Evolutionary conservation across 208 protist species (phyloP), one percentile per base, ranked within the genome.

Genomic region (Endotrypanum monterogeii): DNA sequence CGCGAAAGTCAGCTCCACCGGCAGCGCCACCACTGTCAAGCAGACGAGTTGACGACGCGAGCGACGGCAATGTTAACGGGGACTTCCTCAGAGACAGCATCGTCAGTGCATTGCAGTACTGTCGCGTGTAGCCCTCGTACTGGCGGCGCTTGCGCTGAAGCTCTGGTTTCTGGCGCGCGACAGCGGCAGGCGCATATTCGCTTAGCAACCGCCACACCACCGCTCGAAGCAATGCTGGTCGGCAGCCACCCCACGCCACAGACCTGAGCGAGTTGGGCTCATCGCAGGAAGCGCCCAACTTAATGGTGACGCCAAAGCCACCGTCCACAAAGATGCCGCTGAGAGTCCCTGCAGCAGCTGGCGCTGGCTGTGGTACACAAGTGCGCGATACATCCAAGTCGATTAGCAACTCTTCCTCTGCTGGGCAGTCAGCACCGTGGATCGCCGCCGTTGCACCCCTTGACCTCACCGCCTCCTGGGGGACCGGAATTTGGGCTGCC

Each of bases 151-250:
- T 93, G 32, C 86, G 86, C 32, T 69, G 61, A 9, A 95, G 78
- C 72, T 92, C 90, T n/a, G 68, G 39, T 54, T 62, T 55, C 71
- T 95, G 91, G 14, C 82, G 86, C 23, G 67, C 6, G 35, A 84
- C 57, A 14, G 67, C 52, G 23, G 83, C 62, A 20, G 83, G 77
- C 9, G 82, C 83, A 65, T 86, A 87, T 20, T 83, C 82, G 37
- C 74, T 78, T 20, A 97, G 67, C 58, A 97, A 74, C 8, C 89
- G 83, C 89, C 90, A 97, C 30, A 85, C 78, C 51, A 72, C 60
- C 12, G 89, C 78, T 1, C 91, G 89, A 35, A 91, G 72, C n/a
- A 73, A 20, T 58, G 72, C 48, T 8, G 81, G 84, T 7, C 73
- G 61, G 79, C 82, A 85, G 9, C 87, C 84, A 20, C 83, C 80